Percentiles rank a stretch among this genome's conserved stretches.
Evolutionary conservation across 768 basidiomycete species (phyloP).

Genomic region (Mycena albidolilacea): DNA sequence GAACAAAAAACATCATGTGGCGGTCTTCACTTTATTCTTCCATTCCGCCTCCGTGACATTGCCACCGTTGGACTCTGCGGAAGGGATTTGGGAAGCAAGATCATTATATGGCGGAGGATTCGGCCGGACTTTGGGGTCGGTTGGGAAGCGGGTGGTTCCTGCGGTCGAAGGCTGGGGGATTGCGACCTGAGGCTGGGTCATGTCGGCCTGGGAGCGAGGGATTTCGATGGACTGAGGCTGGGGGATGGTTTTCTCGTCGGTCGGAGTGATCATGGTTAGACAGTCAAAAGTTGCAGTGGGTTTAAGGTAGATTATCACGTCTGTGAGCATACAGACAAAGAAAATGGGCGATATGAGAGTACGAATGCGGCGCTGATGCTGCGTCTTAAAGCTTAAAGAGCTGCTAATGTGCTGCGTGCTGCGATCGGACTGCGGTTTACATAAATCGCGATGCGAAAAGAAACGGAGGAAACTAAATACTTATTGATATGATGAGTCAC

Average conservation of each 20-base stretch:
- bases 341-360: no score
- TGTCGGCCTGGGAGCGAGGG: background rate
- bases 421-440: slow-evolving; percentile 22
- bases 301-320: slow-evolving; percentile 30
- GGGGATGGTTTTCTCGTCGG: background rate
- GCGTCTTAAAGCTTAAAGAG: background rate
- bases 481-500: background rate
- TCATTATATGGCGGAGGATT: slow-evolving; percentile 8
- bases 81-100: background rate
- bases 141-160: background rate
- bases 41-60: slow-evolving; percentile 27
- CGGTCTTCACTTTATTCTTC: slow-evolving; percentile 8
- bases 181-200: background rate
- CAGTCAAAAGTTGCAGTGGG: no score
- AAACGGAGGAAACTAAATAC: background rate
- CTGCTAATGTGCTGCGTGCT: slow-evolving; percentile 15
- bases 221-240: background rate
- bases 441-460: background rate
- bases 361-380: no score
- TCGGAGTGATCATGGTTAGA: no score
- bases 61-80: background rate
- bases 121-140: background rate
- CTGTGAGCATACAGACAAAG: slow-evolving; percentile 18
- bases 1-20: no score
- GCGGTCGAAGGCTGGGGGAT: background rate